Evolutionary conservation across 1,284 basidiomycete species (phyloP).

Genomic region (Rhizoctonia solani): DNA sequence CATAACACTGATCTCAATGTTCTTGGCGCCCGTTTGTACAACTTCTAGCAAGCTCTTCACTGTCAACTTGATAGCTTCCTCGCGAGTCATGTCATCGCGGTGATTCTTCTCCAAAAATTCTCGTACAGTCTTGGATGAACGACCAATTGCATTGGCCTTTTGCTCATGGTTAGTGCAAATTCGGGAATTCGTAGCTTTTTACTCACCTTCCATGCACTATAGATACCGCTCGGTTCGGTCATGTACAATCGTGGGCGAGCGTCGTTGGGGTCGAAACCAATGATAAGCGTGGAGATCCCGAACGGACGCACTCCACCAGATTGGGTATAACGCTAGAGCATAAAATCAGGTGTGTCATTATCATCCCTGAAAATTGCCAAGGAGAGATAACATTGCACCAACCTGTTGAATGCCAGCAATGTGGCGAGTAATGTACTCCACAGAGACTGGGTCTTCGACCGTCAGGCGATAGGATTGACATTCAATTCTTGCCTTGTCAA

Average conservation of each 20-base stretch:
- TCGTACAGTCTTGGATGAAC: slow-evolving; percentile 96
- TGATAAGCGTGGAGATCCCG: slow-evolving; percentile 95
- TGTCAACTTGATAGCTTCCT: slow-evolving; percentile 92
- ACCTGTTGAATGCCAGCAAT: slow-evolving; percentile 98
- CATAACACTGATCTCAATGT: slow-evolving; percentile 97
- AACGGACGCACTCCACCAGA: slow-evolving; percentile 98
- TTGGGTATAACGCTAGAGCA: slow-evolving; percentile 89
- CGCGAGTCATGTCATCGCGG: slow-evolving; percentile 85
- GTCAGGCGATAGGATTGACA: slow-evolving; percentile 97
- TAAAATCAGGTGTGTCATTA: background rate
- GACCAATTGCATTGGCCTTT: slow-evolving; percentile 95
- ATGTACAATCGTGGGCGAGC: slow-evolving; percentile 88
- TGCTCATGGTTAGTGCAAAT: background rate
- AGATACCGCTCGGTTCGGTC: slow-evolving; percentile 97
- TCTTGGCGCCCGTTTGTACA: slow-evolving; percentile 99
- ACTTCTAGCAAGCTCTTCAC: slow-evolving; percentile 97
- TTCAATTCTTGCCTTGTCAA: slow-evolving; percentile 97
- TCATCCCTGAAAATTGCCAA: background rate
- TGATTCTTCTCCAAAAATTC: slow-evolving; percentile 99
- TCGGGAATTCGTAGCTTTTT: background rate
- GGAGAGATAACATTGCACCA: slow-evolving; percentile 39
- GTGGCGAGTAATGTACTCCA: slow-evolving; percentile 98
- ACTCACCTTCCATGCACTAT: slow-evolving; percentile 95
- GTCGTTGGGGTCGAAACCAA: slow-evolving; percentile 97
- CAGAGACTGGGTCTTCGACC: slow-evolving; percentile 96